Evolutionary conservation across 2,329 filamentous ascomycete genomes (phyloP), one percentile per base, ranked within the genome.

Genomic region (Cadophora luteo-olivacea): DNA sequence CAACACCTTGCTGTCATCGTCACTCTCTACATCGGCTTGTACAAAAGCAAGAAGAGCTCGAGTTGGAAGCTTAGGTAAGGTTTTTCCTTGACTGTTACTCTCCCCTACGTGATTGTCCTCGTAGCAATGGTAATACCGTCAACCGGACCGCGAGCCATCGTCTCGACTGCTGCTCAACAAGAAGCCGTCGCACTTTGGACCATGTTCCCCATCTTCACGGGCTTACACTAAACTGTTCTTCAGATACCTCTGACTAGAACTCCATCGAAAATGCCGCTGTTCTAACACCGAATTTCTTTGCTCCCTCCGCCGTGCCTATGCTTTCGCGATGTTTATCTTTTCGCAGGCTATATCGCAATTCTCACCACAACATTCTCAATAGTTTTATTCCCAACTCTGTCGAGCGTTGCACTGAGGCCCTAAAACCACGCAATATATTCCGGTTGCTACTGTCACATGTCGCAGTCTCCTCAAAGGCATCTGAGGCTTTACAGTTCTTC

Each of bases 121-220:
- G 16, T 61, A 11, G 57, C 25, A 19, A 61, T 61, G 57, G 57
- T 33, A 24, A 41, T 61, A 41, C 36, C 57, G 24, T 61, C 36
- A 6, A 61, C 57, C 16, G 33, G 36, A 11, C 33, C 57, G 7
- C 33, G 57, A 45, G 57, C 57, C n/a, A 14, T 61, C 38, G 36
- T 61, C 1, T 41, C 36, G 0, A n/a, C 11, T 3, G 57, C 11
- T 6, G 45, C 57, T 38, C 57, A 61, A 9, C 57, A 61, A n/a
- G 22, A 45, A 8, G 36, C 36, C 14, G 38, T 61, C 9, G 57
- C 33, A 29, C 4, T 25, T 5, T 61, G 33, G 57, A 61, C 25
- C 45, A 14, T 61, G 1, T 61, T 61, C 11, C 57, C 57, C 3
- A 61, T 41, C 9, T 61, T 61, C 57, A 61, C 38, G 2, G 57